Conservation (phyloP, 495 filamentous ascomycete genomes). For the Choiromyces venosus region DNA sequence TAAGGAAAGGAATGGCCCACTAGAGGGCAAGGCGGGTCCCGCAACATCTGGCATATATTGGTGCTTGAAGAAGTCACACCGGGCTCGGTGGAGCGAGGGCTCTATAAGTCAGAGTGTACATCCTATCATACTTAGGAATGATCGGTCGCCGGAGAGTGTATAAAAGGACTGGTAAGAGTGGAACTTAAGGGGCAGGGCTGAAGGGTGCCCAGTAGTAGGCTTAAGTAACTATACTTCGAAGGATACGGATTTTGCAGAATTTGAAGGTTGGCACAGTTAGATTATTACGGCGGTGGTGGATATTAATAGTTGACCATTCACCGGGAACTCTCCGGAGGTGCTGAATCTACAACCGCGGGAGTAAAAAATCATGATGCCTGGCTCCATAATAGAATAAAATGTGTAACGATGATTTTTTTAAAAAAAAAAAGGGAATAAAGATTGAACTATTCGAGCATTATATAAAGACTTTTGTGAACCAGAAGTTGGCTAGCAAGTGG, state of each 20-base stretch:
- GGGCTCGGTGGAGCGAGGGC: neutral
- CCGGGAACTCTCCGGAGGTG: neutral
- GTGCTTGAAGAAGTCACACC: neutral
- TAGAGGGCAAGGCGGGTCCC: neutral
- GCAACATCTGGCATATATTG: neutral
- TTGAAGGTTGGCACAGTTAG: neutral
- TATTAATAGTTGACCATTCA: neutral
- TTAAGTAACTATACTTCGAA: neutral
- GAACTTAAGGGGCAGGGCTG: neutral
- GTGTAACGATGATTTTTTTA: neutral
- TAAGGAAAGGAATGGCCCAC: neutral
- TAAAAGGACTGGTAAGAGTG: neutral
- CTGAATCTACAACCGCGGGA: neutral
- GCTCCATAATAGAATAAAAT: neutral
- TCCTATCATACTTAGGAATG: neutral
- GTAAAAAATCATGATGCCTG: neutral
- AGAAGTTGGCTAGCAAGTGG: neutral
- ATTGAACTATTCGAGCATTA: neutral
- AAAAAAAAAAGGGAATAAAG: neutral
- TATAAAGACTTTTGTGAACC: neutral
- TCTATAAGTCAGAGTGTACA: neutral
- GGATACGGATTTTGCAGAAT: neutral
- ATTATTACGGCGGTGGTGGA: neutral
- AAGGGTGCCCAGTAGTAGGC: neutral
- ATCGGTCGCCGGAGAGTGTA: neutral